Evolutionary conservation across 2,329 filamentous ascomycete genomes (phyloP).

Genomic region (Fonsecaea pugnacius): DNA sequence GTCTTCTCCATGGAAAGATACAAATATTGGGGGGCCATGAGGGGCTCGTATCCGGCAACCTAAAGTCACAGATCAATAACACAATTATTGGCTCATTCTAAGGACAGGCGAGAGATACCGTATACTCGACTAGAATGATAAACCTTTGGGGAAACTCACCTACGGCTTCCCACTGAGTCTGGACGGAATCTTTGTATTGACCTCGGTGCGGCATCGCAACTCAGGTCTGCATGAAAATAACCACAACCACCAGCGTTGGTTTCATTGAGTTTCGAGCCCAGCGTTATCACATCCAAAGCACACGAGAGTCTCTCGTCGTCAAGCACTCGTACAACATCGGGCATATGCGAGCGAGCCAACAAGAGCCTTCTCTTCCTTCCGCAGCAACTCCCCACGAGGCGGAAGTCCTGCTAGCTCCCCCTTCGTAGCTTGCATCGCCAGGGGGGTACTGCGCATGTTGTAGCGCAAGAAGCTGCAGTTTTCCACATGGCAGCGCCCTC

Average conservation of each 20-base stretch:
- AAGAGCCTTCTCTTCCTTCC: not conserved
- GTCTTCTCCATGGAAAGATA: not conserved
- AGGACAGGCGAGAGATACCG: not conserved
- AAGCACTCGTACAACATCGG: not conserved
- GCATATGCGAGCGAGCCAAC: not conserved
- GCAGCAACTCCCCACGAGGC: not conserved
- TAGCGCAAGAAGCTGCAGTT: conserved; percentile 2
- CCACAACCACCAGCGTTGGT: not conserved
- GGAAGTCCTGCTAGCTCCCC: conserved; percentile 1
- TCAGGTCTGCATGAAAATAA: not conserved
- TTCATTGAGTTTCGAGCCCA: not conserved
- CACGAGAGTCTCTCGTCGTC: not conserved
- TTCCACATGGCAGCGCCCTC: conserved; percentile 2
- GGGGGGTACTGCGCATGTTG: not conserved
- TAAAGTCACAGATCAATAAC: not conserved
- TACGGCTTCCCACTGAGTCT: not conserved
- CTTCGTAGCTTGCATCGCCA: not conserved
- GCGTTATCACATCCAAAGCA: not conserved
- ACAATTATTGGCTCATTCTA: not conserved
- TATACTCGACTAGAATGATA: not conserved
- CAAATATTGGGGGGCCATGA: not conserved
- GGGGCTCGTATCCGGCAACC: conserved; percentile 1
- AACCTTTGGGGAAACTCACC: not conserved
- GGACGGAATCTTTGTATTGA: not conserved
- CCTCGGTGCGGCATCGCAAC: not conserved